Conservation (phyloP, 2,329 filamentous ascomycete genomes). For the Karstenula rhodostoma region DNA sequence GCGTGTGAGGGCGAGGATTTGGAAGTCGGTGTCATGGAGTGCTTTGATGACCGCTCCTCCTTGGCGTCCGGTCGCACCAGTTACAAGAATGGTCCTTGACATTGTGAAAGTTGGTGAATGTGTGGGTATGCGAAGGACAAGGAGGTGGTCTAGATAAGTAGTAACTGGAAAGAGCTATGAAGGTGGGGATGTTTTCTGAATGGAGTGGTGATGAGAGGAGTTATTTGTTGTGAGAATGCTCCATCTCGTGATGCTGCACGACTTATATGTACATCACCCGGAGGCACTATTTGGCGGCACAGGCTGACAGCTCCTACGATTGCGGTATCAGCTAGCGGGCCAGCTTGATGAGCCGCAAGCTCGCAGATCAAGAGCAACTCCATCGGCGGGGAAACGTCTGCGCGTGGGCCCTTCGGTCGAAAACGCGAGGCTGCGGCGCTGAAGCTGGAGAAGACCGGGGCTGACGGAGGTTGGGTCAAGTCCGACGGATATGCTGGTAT, state of each 20-base stretch:
- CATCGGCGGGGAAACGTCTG: conserved; percentile 1
- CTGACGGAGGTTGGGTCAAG: neutral
- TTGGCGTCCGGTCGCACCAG: conserved; percentile 54
- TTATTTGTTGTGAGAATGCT: neutral
- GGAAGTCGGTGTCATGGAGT: conserved; percentile 47
- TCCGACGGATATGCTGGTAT: conserved; percentile 8
- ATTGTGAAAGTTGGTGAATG: conserved; percentile 24
- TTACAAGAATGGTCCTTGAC: conserved; percentile 49
- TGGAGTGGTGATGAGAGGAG: neutral
- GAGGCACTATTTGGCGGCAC: neutral
- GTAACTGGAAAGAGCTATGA: neutral
- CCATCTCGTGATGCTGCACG: neutral
- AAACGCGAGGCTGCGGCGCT: conserved; percentile 6
- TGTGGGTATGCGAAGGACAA: neutral
- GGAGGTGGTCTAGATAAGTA: neutral
- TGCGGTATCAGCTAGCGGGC: neutral
- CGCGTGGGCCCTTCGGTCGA: conserved; percentile 1
- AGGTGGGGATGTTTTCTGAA: neutral
- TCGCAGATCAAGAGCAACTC: neutral
- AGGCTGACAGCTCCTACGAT: neutral
- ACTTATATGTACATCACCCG: conserved; percentile 1
- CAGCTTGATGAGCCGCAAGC: neutral
- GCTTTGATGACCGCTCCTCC: conserved; percentile 51
- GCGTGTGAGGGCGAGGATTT: conserved; percentile 65
- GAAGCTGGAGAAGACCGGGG: neutral